phyloP scores from a whole-genome alignment of 2,329 filamentous ascomycete genomes.

The Fusarium agapanthi region DNA sequence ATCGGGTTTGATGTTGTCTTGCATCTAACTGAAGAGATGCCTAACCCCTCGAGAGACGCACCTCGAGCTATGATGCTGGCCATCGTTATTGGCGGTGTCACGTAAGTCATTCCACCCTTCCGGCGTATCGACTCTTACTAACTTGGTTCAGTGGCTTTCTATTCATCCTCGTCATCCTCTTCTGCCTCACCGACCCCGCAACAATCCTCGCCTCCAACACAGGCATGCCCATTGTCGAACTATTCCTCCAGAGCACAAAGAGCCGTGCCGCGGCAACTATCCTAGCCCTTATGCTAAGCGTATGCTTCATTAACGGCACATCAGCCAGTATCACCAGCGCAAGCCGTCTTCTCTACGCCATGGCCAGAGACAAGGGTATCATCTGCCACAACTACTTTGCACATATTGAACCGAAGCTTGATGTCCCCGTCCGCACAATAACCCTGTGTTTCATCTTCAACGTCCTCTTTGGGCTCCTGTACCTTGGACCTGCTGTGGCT shows the following conservation, averaged over 20 bases:
- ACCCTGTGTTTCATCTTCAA: slow-evolving; percentile 27
- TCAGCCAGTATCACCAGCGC: slow-evolving; percentile 50
- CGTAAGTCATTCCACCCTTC: slow-evolving; percentile 37
- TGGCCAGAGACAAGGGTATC: slow-evolving; percentile 34
- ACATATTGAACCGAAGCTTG: slow-evolving; percentile 12
- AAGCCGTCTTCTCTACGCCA: slow-evolving; percentile 52
- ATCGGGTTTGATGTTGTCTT: slow-evolving; percentile 56
- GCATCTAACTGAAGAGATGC: slow-evolving; percentile 59
- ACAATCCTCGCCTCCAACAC: slow-evolving; percentile 49
- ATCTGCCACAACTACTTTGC: slow-evolving; percentile 17
- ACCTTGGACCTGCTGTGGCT: slow-evolving; percentile 25
- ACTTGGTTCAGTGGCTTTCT: slow-evolving; percentile 41
- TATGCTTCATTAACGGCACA: slow-evolving; percentile 58
- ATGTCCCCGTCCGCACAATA: slow-evolving; percentile 23
- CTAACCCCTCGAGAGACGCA: slow-evolving; percentile 49
- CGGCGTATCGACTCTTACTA: background rate
- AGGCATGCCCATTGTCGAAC: slow-evolving; percentile 56
- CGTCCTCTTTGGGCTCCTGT: slow-evolving; percentile 25
- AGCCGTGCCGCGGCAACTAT: slow-evolving; percentile 51
- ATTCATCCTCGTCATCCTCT: slow-evolving; percentile 54
- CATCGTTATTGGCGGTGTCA: slow-evolving; percentile 53
- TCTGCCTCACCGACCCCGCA: slow-evolving; percentile 50
- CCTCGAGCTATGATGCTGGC: slow-evolving; percentile 55
- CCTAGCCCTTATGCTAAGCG: slow-evolving; percentile 48
- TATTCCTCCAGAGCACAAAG: slow-evolving; percentile 54